These are phyloP conservation scores for Arthrobotrys sphaeroides DNA, from an alignment of 2,329 filamentous ascomycete species.

Conservation along the genomic window DNA sequence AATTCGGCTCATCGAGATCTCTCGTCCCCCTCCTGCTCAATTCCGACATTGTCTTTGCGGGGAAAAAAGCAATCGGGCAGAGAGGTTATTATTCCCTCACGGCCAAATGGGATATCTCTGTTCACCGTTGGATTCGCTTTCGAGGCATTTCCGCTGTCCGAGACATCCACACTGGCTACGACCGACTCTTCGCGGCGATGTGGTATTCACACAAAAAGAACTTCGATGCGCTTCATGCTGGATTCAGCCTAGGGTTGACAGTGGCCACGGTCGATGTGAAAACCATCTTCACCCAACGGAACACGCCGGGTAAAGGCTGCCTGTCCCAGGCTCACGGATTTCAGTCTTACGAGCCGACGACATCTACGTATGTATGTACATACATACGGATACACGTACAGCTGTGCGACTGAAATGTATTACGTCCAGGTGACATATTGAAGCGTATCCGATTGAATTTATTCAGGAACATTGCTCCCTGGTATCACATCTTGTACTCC, in stretches of 20 bases:
- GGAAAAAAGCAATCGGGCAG: neutral
- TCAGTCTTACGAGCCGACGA: conserved; percentile 36
- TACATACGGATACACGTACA: no score
- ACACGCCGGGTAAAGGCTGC: conserved; percentile 42
- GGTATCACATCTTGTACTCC: conserved; percentile 23
- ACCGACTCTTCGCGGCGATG: conserved; percentile 32
- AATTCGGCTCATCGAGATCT: conserved; percentile 13
- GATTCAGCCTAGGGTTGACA: conserved; percentile 25
- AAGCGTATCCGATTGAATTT: conserved; percentile 28
- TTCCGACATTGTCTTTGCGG: conserved; percentile 20
- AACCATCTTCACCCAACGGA: conserved; percentile 41
- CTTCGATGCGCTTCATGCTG: conserved; percentile 37
- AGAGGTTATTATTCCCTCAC: conserved; percentile 38
- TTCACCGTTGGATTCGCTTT: conserved; percentile 5
- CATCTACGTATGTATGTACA: neutral
- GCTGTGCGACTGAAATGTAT: conserved; percentile 23
- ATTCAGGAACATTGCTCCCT: conserved; percentile 30
- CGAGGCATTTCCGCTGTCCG: conserved; percentile 53
- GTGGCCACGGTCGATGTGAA: conserved; percentile 21
- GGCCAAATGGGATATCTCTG: conserved; percentile 25
- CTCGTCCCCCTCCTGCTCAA: conserved; percentile 6
- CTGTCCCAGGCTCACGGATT: conserved; percentile 28
- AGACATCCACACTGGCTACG: conserved; percentile 39
- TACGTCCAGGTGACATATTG: conserved; percentile 32
- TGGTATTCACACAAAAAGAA: conserved; percentile 30